phyloP scores from a whole-genome alignment of 345 rosid genomes.

The Aquilaria sinensis region DNA sequence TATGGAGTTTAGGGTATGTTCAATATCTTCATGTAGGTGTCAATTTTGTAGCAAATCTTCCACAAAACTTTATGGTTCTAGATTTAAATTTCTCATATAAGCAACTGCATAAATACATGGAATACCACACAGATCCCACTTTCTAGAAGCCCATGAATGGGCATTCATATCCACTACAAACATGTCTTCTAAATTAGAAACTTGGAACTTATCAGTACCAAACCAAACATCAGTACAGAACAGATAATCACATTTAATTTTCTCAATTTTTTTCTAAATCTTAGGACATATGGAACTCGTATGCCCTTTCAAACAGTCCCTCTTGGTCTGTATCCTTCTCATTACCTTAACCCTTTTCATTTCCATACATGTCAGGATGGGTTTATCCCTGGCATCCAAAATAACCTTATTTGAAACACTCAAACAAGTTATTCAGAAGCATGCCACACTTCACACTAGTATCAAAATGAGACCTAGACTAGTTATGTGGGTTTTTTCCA shows the following conservation, averaged over 20 bases:
- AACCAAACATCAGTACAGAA: too few species aligned
- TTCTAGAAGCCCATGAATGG: too few species aligned
- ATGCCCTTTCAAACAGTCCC: not conserved
- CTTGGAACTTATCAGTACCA: not conserved
- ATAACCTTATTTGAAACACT: not conserved
- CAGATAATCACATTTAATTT: too few species aligned
- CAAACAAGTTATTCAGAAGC: not conserved
- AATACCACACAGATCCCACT: too few species aligned
- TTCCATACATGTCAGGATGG: not conserved
- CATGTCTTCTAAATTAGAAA: too few species aligned
- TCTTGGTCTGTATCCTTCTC: not conserved
- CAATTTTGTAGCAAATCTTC: too few species aligned
- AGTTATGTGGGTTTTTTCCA: not conserved
- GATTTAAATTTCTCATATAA: too few species aligned
- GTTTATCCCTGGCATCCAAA: not conserved
- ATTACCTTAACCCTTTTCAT: not conserved
- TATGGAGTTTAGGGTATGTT: too few species aligned
- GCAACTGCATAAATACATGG: not conserved
- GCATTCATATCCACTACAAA: too few species aligned
- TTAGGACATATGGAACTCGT: not conserved
- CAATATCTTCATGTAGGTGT: not conserved
- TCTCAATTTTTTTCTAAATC: not conserved
- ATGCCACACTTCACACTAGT: not conserved
- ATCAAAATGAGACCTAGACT: not conserved
- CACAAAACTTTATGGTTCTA: too few species aligned